Evolutionary conservation across 192 early-diverging fungal genomes (phyloP).

Genomic region (Backusella macrospora): DNA sequence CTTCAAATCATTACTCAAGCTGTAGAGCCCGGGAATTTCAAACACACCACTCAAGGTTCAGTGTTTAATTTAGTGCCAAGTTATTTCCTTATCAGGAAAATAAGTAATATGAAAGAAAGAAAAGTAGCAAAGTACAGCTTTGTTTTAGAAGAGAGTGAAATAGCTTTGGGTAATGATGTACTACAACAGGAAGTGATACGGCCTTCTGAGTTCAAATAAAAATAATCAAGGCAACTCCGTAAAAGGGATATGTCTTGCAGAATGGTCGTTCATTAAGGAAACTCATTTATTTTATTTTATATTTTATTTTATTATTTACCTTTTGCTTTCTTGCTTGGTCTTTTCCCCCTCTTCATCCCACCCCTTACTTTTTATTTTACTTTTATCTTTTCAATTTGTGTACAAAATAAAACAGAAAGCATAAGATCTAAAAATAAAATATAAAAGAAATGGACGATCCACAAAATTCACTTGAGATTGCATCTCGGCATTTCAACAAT

Average conservation of each 20-base stretch:
- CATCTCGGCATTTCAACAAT: conserved; percentile 28
- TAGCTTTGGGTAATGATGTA: not conserved
- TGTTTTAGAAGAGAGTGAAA: not conserved
- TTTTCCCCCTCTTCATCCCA: not conserved
- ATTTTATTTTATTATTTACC: not conserved
- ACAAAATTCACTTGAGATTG: conserved; percentile 17
- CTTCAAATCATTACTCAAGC: not conserved
- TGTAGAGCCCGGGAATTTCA: not conserved
- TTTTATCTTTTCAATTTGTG: not conserved
- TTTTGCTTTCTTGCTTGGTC: not conserved
- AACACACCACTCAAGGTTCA: not conserved
- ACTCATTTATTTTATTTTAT: conserved; percentile 15
- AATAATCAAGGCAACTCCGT: conserved; percentile 10
- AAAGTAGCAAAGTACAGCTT: not conserved
- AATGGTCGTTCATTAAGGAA: conserved; percentile 10
- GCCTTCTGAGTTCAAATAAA: conserved; percentile 1
- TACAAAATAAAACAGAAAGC: conserved; percentile 9
- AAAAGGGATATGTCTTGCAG: conserved; percentile 15
- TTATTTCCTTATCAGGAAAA: not conserved
- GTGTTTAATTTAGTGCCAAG: no score
- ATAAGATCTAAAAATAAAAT: not conserved
- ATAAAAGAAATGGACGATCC: conserved; percentile 37
- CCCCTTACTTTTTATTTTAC: no score
- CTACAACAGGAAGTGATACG: not conserved
- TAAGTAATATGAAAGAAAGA: not conserved